phyloP scores from a whole-genome alignment of 1,139 yeast species.

The Taiozyma onychis region DNA sequence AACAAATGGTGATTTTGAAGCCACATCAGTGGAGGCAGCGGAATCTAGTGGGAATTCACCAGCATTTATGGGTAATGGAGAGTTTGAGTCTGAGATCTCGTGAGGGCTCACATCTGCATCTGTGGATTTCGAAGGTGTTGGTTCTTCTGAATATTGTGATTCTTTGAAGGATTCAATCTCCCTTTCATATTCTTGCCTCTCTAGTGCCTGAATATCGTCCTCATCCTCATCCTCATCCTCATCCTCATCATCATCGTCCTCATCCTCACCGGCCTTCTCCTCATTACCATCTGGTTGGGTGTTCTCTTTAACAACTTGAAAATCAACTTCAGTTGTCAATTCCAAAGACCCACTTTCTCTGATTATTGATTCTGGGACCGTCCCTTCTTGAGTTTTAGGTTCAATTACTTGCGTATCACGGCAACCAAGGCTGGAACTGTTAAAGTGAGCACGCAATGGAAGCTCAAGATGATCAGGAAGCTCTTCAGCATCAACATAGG shows the following conservation, averaged over 20 bases:
- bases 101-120: not conserved
- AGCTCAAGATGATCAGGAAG: not conserved
- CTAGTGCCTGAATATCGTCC: not conserved
- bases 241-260: not conserved
- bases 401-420: not conserved
- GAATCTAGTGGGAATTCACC: not conserved
- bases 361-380: not conserved
- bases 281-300: not conserved
- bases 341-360: not conserved
- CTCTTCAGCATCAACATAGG: not conserved
- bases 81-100: constrained; percentile 6
- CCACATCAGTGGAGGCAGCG: not conserved
- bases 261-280: not conserved
- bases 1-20: not conserved
- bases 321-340: not conserved
- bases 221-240: not conserved
- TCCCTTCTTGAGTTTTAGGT: not conserved
- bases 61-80: not conserved
- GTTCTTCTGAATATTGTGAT: constrained; percentile 26
- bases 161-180: constrained; percentile 83
- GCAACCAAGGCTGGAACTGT: not conserved
- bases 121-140: not conserved
- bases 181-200: not conserved
- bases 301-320: not conserved
- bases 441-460: not conserved